Conservation (phyloP, 2,329 filamentous ascomycete genomes). For the Verticillium nubilum region DNA sequence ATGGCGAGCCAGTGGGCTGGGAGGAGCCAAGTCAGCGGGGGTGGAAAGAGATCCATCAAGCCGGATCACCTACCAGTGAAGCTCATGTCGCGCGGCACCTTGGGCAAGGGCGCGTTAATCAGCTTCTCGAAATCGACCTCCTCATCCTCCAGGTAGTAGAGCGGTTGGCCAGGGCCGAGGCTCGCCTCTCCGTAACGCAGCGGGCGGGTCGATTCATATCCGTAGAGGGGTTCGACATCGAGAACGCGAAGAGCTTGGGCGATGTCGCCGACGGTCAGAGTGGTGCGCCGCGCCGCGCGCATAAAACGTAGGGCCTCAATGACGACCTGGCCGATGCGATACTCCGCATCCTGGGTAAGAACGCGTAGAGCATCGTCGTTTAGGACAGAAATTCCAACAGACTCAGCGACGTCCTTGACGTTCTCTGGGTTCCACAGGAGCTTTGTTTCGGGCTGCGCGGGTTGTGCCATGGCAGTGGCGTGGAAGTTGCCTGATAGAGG, state of each 20-base stretch:
- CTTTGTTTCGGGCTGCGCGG: constrained; percentile 31
- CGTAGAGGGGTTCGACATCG: constrained; percentile 92
- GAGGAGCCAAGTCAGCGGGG: constrained; percentile 10
- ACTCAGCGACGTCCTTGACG: constrained; percentile 92
- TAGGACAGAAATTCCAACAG: constrained; percentile 78
- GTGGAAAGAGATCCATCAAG: neutral
- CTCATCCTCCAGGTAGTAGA: constrained; percentile 97
- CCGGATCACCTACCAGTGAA: constrained; percentile 65
- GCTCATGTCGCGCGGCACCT: constrained; percentile 86
- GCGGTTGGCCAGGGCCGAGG: constrained; percentile 83
- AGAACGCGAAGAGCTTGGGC: constrained; percentile 79
- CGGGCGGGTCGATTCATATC: constrained; percentile 88
- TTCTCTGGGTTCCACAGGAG: constrained; percentile 95
- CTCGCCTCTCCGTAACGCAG: constrained; percentile 91
- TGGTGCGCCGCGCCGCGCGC: constrained; percentile 82
- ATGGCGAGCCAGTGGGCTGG: constrained; percentile 94
- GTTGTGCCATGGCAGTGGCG: neutral
- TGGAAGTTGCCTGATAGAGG: neutral
- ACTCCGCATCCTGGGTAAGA: constrained; percentile 91
- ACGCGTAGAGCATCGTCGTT: constrained; percentile 83
- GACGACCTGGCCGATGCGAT: constrained; percentile 86
- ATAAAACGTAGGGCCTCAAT: constrained; percentile 95
- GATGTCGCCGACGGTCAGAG: constrained; percentile 83
- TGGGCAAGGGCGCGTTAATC: constrained; percentile 92
- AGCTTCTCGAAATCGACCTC: constrained; percentile 99